These are phyloP conservation scores for Neoboletus subvelutipes DNA, from an alignment of 768 basidiomycete genomes.

Conservation along the genomic window DNA sequence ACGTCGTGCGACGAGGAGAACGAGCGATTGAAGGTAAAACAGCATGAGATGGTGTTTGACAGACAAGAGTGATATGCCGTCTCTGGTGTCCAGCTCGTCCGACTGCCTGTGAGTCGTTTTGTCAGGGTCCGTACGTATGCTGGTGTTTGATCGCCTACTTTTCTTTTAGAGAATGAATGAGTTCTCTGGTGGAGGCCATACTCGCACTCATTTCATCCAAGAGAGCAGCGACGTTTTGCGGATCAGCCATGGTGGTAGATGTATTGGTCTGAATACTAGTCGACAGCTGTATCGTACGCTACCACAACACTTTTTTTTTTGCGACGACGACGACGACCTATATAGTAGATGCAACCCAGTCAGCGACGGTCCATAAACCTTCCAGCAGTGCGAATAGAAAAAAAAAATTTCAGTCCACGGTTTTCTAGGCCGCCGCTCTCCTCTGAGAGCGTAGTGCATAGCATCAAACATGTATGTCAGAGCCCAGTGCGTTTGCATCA, in stretches of 20 bases:
- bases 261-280: background rate
- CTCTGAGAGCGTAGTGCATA: constrained; percentile 48
- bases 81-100: constrained; percentile 49
- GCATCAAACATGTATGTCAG: constrained; percentile 49
- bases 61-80: constrained; percentile 90
- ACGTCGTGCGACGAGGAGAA: constrained; percentile 70
- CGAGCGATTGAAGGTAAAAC: constrained; percentile 82
- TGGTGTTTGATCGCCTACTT: constrained; percentile 42
- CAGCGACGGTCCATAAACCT: background rate
- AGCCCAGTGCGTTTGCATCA: constrained; percentile 69
- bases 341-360: background rate
- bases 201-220: constrained; percentile 62
- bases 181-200: constrained; percentile 57
- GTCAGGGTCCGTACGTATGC: constrained; percentile 14
- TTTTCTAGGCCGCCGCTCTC: constrained; percentile 63
- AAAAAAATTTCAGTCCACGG: constrained; percentile 58
- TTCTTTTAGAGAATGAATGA: constrained; percentile 52
- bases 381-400: constrained; percentile 5
- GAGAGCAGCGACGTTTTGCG: constrained; percentile 21
- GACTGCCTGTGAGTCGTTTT: constrained; percentile 25
- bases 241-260: constrained; percentile 18
- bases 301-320: background rate
- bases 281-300: constrained; percentile 1
- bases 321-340: constrained; percentile 1
- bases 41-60: constrained; percentile 83